Conservation (phyloP, 2,329 filamentous ascomycete species). For the Talaromyces funiculosus region DNA sequence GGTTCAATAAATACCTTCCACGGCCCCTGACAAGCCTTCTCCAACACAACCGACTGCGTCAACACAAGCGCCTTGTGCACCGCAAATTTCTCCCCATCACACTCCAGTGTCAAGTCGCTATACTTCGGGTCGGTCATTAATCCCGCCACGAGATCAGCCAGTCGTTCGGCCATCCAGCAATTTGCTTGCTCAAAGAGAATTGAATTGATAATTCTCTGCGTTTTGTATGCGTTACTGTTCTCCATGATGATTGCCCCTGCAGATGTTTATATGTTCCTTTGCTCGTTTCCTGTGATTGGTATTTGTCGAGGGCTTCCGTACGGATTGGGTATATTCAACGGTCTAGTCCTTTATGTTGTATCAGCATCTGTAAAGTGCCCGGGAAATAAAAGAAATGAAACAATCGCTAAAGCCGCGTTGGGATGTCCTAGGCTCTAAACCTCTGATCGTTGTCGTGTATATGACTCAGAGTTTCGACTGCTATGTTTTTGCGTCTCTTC, state of each 20-base stretch:
- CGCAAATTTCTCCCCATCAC: constrained; percentile 3
- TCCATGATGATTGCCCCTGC: not conserved
- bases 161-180: not conserved
- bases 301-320: not conserved
- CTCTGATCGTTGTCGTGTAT: not conserved
- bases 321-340: not conserved
- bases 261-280: not conserved
- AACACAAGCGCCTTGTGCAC: constrained; percentile 12
- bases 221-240: not conserved
- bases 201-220: not conserved
- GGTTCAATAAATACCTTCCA: constrained; percentile 1
- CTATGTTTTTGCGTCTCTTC: not conserved
- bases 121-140: not conserved
- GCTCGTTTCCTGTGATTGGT: not conserved
- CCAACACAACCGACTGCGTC: constrained; percentile 6
- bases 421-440: not conserved
- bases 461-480: not conserved
- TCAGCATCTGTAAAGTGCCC: no score
- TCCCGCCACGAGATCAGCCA: not conserved
- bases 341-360: not conserved
- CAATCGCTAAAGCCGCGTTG: no score
- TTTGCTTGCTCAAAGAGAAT: not conserved
- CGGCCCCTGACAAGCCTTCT: not conserved
- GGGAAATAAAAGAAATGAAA: not conserved
- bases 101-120: constrained; percentile 10